A percentile compares a stretch with the other conserved stretches of the same genome.
phyloP scores from a whole-genome alignment of 2,329 filamentous ascomycete genomes.

The Dryadomyces quercivorus region DNA sequence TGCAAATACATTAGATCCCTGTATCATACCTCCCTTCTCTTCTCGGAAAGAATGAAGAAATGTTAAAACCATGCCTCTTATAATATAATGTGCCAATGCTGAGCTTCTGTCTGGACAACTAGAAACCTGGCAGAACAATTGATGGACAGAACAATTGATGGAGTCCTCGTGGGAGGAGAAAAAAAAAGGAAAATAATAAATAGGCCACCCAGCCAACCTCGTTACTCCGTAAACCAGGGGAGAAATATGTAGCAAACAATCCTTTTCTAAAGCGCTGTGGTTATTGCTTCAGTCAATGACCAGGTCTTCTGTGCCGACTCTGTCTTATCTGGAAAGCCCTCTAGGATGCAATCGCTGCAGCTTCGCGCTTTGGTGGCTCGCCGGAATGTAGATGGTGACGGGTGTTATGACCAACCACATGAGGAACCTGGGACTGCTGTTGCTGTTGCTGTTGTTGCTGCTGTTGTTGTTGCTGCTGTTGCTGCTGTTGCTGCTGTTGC shows the following conservation, averaged over 20 bases:
- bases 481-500: too few species aligned
- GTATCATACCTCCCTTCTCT: not conserved
- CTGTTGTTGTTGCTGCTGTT: not conserved
- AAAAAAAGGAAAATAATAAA: not conserved
- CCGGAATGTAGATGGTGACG: not conserved
- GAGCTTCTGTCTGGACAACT: not conserved
- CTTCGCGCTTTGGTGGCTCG: not conserved
- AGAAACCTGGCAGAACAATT: not conserved
- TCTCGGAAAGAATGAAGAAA: not conserved
- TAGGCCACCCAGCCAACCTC: not conserved
- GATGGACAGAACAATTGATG: too few species aligned
- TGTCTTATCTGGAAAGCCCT: not conserved
- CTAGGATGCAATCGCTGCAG: not conserved
- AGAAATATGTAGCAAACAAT: not conserved
- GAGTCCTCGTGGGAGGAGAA: not conserved
- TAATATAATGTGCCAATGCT: not conserved
- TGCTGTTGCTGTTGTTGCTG: not conserved
- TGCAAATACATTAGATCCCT: not conserved
- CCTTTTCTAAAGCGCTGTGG: not conserved
- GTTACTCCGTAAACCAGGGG: not conserved
- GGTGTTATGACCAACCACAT: not conserved
- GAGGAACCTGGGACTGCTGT: not conserved
- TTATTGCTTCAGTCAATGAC: not conserved
- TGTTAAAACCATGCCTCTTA: not conserved
- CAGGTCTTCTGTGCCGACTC: not conserved